These are phyloP conservation scores for Umbelopsis sp. DNA, from an alignment of 371 early-diverging fungal genomes.

Conservation along the genomic window DNA sequence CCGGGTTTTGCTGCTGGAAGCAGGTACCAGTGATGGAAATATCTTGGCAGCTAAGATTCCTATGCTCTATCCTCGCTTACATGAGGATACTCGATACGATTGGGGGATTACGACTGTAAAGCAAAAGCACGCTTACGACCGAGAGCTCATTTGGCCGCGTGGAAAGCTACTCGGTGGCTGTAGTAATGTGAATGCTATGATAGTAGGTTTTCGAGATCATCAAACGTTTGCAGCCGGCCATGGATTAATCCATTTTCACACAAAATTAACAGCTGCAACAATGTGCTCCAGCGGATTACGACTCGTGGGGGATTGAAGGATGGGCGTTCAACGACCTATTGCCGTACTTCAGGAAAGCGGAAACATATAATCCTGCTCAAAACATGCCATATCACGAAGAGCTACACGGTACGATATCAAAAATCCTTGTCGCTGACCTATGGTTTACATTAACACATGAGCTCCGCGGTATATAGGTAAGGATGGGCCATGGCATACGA, in stretches of 20 bases:
- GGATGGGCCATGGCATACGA: slow-evolving; percentile 26
- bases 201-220: slow-evolving; percentile 1
- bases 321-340: slow-evolving; percentile 27
- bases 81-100: slow-evolving; percentile 18
- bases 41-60: not conserved
- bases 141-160: slow-evolving; percentile 30
- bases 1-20: not conserved
- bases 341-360: slow-evolving; percentile 32
- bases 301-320: slow-evolving; percentile 26
- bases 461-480: not conserved
- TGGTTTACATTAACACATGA: not conserved
- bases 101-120: slow-evolving; percentile 25
- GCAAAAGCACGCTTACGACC: slow-evolving; percentile 23
- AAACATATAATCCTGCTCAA: slow-evolving; percentile 21
- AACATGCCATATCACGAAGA: not conserved
- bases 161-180: slow-evolving; percentile 46
- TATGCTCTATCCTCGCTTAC: slow-evolving; percentile 1
- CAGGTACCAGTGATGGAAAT: slow-evolving; percentile 5
- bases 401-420: slow-evolving; percentile 23
- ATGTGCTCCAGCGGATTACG: slow-evolving; percentile 36
- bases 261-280: slow-evolving; percentile 25
- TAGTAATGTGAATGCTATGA: slow-evolving; percentile 42
- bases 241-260: too few relatives aligned
- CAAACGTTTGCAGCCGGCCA: not conserved
- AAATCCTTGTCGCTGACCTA: not conserved